Percentiles rank a stretch among this genome's conserved stretches.
Evolutionary conservation across 2,329 filamentous ascomycete species (phyloP).

Genomic region (Raffaelea deltoideospora): DNA sequence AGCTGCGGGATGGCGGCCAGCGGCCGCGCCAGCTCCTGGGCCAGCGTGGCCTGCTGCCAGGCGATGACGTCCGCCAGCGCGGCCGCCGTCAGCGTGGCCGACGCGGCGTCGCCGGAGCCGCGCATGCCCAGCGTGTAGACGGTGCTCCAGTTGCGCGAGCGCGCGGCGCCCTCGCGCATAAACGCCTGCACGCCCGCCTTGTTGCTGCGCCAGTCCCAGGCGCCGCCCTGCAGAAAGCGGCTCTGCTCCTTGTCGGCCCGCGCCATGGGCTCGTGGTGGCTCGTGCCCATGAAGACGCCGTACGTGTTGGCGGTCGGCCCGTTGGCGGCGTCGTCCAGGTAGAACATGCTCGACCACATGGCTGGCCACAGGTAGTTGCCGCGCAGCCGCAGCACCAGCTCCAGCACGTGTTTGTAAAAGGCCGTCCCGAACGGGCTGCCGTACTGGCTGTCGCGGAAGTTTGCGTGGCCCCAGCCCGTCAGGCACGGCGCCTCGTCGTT

Average conservation of each 20-base stretch:
- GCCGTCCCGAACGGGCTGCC: conserved; percentile 37
- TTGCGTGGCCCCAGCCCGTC: conserved; percentile 45
- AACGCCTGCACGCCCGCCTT: conserved; percentile 53
- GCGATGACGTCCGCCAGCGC: too few relatives aligned
- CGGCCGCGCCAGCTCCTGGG: too few relatives aligned
- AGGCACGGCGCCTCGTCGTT: conserved; percentile 56
- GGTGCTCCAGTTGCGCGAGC: conserved; percentile 47
- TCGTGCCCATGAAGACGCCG: conserved; percentile 57
- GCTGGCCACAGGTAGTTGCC: conserved; percentile 64
- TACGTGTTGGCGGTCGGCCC: conserved; percentile 59
- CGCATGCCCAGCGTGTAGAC: conserved; percentile 58
- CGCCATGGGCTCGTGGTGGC: conserved; percentile 60
- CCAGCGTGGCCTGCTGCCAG: too few relatives aligned
- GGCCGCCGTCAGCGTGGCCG: too few relatives aligned
- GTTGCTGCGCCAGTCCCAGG: conserved; percentile 57
- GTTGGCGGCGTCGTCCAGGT: conserved; percentile 53
- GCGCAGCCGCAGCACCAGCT: conserved; percentile 51
- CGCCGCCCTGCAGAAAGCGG: conserved; percentile 38
- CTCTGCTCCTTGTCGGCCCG: conserved; percentile 41
- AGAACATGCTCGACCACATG: conserved; percentile 54
- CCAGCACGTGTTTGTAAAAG: conserved; percentile 56
- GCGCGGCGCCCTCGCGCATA: conserved; percentile 52
- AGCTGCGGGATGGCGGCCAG: conserved; percentile 48
- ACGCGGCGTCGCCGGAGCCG: conserved; percentile 52
- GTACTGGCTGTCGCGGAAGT: conserved; percentile 26